phyloP scores from a whole-genome alignment of 805 yeast species.

The Yarrowia porcina region DNA sequence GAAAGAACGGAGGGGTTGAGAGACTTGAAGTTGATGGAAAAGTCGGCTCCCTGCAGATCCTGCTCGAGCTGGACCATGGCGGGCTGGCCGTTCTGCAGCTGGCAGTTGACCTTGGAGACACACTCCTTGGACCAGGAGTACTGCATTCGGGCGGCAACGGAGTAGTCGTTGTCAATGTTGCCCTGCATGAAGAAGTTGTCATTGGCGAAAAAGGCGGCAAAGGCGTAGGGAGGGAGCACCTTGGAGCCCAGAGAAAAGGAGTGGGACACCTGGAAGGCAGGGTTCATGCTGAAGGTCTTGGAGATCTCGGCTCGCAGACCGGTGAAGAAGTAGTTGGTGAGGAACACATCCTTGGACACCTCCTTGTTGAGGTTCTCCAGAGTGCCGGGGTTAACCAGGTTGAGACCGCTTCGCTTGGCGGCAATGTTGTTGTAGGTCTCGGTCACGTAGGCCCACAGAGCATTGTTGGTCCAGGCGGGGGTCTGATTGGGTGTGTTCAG shows the following conservation, averaged over 20 bases:
- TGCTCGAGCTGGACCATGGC: conserved; percentile 95
- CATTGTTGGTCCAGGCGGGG: conserved; percentile 69
- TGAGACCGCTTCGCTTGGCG: conserved; percentile 76
- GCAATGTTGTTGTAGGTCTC: conserved; percentile 68
- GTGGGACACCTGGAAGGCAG: conserved; percentile 96
- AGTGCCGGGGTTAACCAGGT: conserved; percentile 89
- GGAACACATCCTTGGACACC: conserved; percentile 88
- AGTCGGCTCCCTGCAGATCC: conserved; percentile 87
- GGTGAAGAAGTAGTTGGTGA: conserved; percentile 84
- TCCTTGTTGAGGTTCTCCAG: conserved; percentile 91
- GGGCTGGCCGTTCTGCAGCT: conserved; percentile 84
- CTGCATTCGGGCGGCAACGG: conserved; percentile 84
- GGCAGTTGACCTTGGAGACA: conserved; percentile 80
- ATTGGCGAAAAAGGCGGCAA: conserved; percentile 82
- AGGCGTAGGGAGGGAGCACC: conserved; percentile 83
- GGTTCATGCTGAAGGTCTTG: conserved; percentile 85
- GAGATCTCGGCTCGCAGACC: conserved; percentile 96
- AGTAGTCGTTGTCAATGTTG: conserved; percentile 79
- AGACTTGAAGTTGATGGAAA: conserved; percentile 82
- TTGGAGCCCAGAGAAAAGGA: conserved; percentile 85
- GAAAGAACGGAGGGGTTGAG: conserved; percentile 80
- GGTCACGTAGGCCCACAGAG: conserved; percentile 73
- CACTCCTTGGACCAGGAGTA: conserved; percentile 82
- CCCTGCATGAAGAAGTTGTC: conserved; percentile 88
- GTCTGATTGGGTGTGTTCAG: conserved; percentile 24